Conservation (phyloP, 2,329 filamentous ascomycete species). For the Aspergillus sp. region DNA sequence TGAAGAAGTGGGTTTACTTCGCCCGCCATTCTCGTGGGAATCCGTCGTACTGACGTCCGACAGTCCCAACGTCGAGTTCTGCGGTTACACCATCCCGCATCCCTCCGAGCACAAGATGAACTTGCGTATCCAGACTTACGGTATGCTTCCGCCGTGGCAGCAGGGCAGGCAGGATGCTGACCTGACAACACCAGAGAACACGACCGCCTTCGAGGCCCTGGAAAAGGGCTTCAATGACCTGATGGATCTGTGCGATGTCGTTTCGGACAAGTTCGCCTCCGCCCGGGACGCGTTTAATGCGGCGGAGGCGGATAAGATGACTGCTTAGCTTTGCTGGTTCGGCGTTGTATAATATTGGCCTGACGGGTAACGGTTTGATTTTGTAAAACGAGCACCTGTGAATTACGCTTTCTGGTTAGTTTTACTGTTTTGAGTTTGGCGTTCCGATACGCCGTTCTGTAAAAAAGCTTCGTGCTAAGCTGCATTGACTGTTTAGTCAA, state of each 20-base stretch:
- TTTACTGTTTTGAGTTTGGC: no score
- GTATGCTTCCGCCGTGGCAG: constrained; percentile 37
- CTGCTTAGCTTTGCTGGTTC: constrained; percentile 9
- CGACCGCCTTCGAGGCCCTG: constrained; percentile 71
- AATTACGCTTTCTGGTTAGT: no score
- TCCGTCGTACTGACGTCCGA: constrained; percentile 4
- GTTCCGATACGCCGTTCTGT: no score
- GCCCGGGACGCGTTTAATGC: constrained; percentile 54
- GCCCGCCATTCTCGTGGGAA: constrained; percentile 2
- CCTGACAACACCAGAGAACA: constrained; percentile 51
- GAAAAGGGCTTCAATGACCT: constrained; percentile 85
- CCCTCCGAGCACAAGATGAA: constrained; percentile 97
- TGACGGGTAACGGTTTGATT: constrained; percentile 3
- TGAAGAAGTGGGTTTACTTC: constrained; percentile 72
- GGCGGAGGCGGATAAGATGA: constrained; percentile 25
- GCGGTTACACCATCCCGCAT: constrained; percentile 94
- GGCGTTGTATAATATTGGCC: constrained; percentile 12
- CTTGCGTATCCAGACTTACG: constrained; percentile 90
- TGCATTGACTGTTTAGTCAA: no score
- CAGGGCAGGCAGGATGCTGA: neutral
- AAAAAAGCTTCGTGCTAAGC: neutral
- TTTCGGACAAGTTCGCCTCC: constrained; percentile 76
- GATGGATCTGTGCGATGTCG: constrained; percentile 84
- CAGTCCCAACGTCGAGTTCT: constrained; percentile 94
- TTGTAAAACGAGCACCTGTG: no score